A percentile compares a stretch with the other conserved stretches of the same genome.
These are phyloP conservation scores for Corymbia citriodora DNA, from an alignment of 441 rosid species.

Conservation along the genomic window DNA sequence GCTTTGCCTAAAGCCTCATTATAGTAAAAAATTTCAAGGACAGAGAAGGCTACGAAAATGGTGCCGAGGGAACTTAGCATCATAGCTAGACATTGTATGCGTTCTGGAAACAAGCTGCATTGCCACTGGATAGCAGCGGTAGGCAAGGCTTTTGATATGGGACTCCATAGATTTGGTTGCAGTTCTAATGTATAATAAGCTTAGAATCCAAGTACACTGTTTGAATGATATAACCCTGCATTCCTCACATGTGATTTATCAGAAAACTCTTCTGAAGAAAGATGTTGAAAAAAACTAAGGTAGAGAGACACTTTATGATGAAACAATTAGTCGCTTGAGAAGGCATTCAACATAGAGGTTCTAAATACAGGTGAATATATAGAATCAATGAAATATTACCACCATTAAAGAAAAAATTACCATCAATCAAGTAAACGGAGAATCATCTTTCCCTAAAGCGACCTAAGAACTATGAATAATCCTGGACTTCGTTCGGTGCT, in stretches of 20 bases:
- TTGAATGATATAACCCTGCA: not conserved
- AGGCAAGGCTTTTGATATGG: not conserved
- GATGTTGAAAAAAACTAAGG: not conserved
- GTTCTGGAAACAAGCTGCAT: no score
- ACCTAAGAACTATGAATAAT: no score
- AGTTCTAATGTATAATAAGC: not conserved
- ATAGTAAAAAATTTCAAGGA: no score
- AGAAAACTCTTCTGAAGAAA: not conserved
- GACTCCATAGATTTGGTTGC: not conserved
- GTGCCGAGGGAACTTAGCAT: no score
- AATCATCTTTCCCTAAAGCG: no score
- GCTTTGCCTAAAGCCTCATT: no score
- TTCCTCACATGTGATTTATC: not conserved
- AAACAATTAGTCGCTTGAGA: not conserved
- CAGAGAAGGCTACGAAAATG: no score
- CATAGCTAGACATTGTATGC: no score
- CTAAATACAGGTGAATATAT: not conserved
- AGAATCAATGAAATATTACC: no score
- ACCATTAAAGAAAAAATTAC: no score
- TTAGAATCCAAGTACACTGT: not conserved
- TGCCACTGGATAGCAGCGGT: not conserved
- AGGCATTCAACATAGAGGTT: not conserved
- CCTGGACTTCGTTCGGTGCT: no score
- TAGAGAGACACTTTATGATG: not conserved
- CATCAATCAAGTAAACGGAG: no score